Percentiles rank a stretch among this genome's conserved stretches.
Conservation (phyloP, 306 rosid species). For the Luffa acutangula region DNA sequence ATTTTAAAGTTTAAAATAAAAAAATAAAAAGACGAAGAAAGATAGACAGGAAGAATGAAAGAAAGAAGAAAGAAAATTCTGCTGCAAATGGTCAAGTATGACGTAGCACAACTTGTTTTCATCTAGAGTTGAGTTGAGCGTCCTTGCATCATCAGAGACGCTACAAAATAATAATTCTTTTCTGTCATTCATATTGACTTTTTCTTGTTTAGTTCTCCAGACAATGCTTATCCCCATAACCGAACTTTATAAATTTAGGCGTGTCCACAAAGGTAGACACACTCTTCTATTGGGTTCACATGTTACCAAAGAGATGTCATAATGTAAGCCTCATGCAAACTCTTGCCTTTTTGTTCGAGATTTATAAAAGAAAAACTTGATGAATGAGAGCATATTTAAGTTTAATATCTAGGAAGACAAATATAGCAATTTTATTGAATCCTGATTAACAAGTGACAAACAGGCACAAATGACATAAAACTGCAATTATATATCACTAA, state of each 20-base stretch:
- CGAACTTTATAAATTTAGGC: not conserved
- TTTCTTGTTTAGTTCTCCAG: not conserved
- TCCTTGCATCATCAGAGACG: not conserved
- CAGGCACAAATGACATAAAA: not conserved
- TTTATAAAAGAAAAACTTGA: not conserved
- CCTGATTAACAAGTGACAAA: not conserved
- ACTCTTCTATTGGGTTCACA: not conserved
- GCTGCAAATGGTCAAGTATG: not conserved
- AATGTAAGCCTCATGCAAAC: not conserved
- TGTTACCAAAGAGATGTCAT: not conserved
- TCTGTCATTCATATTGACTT: not conserved
- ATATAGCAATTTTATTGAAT: not conserved
- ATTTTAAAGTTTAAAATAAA: too few relatives aligned
- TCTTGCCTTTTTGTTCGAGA: not conserved
- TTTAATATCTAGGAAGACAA: not conserved
- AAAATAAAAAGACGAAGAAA: too few relatives aligned
- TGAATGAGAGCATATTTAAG: not conserved
- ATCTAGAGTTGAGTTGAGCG: not conserved
- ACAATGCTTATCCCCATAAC: not conserved
- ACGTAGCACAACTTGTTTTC: not conserved
- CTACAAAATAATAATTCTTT: not conserved
- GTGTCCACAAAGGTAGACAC: not conserved
- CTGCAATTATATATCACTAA: too few relatives aligned
- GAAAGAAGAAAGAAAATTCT: too few relatives aligned
- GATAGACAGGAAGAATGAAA: too few relatives aligned